Evolutionary conservation across 805 yeast genomes (phyloP).

Genomic region (Yarrowia sp.): DNA sequence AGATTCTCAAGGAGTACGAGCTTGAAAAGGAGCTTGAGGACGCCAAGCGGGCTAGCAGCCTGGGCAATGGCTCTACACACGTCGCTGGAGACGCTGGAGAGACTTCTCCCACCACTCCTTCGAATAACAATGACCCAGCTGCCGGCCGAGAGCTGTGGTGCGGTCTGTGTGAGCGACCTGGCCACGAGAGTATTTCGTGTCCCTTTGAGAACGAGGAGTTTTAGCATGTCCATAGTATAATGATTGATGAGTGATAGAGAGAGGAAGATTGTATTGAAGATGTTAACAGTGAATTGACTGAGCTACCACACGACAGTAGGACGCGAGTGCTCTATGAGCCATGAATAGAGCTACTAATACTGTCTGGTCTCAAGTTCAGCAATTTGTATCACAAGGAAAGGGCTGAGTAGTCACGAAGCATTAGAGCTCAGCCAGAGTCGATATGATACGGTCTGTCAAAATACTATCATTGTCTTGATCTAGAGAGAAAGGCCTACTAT

Average conservation of each 20-base stretch:
- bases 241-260: slow-evolving; percentile 1
- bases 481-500: too few species aligned
- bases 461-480: too few species aligned
- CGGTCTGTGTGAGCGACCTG: slow-evolving; percentile 88
- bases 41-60: slow-evolving; percentile 20
- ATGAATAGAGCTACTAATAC: too few species aligned
- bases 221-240: slow-evolving; percentile 42
- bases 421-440: too few species aligned
- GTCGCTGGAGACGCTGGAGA: neutral
- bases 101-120: neutral
- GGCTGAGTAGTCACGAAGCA: too few species aligned
- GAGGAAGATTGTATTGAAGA: too few species aligned
- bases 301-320: too few species aligned
- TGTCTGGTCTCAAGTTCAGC: too few species aligned
- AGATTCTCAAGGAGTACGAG: slow-evolving; percentile 48
- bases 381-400: too few species aligned
- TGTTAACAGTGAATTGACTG: too few species aligned
- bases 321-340: too few species aligned
- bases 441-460: too few species aligned
- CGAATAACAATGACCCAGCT: slow-evolving; percentile 61
- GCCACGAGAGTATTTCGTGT: slow-evolving; percentile 87
- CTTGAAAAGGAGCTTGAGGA: slow-evolving; percentile 46
- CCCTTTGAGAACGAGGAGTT: slow-evolving; percentile 76
- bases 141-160: slow-evolving; percentile 86
- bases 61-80: slow-evolving; percentile 12